Evolutionary conservation across 352 stramenopile genomes (phyloP).

Genomic region (Phytophthora quininea): DNA sequence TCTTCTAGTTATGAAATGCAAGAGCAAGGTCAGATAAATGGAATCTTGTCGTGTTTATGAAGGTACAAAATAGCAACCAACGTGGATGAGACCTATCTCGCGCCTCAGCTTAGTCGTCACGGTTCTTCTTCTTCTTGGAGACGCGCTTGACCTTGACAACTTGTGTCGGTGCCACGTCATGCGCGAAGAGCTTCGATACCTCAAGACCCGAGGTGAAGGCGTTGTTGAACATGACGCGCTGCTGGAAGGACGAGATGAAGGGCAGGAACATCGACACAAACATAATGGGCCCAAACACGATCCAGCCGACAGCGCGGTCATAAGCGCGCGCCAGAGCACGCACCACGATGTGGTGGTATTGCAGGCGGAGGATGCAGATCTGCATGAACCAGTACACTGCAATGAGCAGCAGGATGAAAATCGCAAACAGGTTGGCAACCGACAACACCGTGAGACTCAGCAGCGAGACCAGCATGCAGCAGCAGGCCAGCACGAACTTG

Average conservation of each 20-base stretch:
- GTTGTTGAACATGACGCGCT: slow-evolving; percentile 92
- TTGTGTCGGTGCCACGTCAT: slow-evolving; percentile 81
- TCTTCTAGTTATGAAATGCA: too few relatives aligned
- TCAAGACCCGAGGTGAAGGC: slow-evolving; percentile 88
- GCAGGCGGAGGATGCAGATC: slow-evolving; percentile 73
- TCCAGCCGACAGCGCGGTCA: slow-evolving; percentile 85
- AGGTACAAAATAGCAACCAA: slow-evolving; percentile 48
- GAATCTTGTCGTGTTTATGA: slow-evolving; percentile 37
- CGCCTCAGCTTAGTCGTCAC: slow-evolving; percentile 61
- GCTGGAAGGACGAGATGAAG: slow-evolving; percentile 88
- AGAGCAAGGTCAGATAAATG: not conserved
- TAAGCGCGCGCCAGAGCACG: slow-evolving; percentile 72
- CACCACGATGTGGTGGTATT: slow-evolving; percentile 89
- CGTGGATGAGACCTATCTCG: slow-evolving; percentile 14
- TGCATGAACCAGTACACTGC: slow-evolving; percentile 90
- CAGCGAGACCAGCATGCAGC: slow-evolving; percentile 67
- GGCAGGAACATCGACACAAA: slow-evolving; percentile 90
- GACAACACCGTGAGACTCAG: slow-evolving; percentile 76
- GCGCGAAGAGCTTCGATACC: slow-evolving; percentile 89
- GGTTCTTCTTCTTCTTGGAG: slow-evolving; percentile 91
- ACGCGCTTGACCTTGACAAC: slow-evolving; percentile 89
- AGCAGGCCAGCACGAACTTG: slow-evolving; percentile 83
- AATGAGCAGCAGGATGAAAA: slow-evolving; percentile 72
- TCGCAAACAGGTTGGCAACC: slow-evolving; percentile 74
- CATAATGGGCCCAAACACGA: slow-evolving; percentile 90